Base-by-base conservation (phyloP, 371 early-diverging fungal species). In the Rhizopus delemar region DNA sequence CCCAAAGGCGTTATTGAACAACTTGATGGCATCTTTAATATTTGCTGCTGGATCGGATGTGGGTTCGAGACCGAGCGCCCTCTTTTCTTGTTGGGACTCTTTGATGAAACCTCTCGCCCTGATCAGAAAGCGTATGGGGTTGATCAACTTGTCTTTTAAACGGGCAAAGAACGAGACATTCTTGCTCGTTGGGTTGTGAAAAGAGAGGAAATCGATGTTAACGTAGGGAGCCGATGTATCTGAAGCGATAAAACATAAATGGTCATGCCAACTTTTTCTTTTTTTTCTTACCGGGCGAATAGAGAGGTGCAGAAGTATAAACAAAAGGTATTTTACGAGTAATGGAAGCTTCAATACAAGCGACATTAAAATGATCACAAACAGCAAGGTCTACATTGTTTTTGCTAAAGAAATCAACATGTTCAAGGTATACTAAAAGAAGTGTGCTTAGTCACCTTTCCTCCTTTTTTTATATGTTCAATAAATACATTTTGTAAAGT, bases 171-270 rank as follows among this genome's bases (percentile, higher is more conserved):
- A 32, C 0, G 68, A 53, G 41, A 57, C 48, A 15, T 52, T 45
- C 34, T 67, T 55, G 0, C 60, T 64, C 5, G 61, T 71, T 4
- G 64, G 61, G 3, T 60, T 56, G 2, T 35, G 36, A 22, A 49
- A 31, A 5, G 34, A 33, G 8, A 54, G 22, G 5, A 63, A 9
- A 13, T 56, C 43, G 15, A 51, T 60, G 38, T 63, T 68, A 13
- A 69, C 36, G 9, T 69, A 75, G 13, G 75, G 66, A 13, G 75
- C 59, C 5, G 32, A 32, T 7, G 66, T 34, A 29, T 69, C 73
- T 66, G 36, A 46, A 15, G 38, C 0, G 22, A 22, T 22, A 22
- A 22, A 22, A 22, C 22, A 22, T 22, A 22, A 22, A 22, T 22
- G 22, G 2, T 22, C 1, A 22, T 22, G 22, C 22, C 22, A 22